These are phyloP conservation scores for Nitzschia putrida DNA, from an alignment of 108 stramenopile species.

Conservation along the genomic window DNA sequence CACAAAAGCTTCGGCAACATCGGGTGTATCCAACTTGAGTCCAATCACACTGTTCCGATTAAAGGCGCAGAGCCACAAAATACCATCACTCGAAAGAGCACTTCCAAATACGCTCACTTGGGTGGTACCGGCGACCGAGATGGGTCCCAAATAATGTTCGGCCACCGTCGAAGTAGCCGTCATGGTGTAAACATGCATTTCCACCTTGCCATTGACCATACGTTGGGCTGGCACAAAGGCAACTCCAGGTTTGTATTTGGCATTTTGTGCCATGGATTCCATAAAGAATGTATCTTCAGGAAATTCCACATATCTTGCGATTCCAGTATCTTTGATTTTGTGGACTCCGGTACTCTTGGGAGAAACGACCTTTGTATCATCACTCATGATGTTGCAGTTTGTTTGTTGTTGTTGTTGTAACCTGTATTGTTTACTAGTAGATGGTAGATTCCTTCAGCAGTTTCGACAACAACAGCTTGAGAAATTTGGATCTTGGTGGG, in stretches of 20 bases:
- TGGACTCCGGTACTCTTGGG: neutral
- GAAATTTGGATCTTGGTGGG: too few species aligned
- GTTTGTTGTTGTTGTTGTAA: too few species aligned
- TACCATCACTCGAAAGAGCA: constrained; percentile 4
- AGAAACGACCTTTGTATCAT: neutral
- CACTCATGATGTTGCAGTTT: too few species aligned
- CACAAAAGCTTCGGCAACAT: neutral
- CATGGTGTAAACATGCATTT: neutral
- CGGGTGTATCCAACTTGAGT: neutral
- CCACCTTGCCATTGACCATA: neutral
- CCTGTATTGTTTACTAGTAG: neutral
- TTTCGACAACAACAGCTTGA: too few species aligned
- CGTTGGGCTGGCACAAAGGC: constrained; percentile 7
- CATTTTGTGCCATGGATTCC: constrained; percentile 12
- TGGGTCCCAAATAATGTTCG: neutral
- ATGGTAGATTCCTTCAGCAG: too few species aligned
- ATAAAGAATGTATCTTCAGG: constrained; percentile 13
- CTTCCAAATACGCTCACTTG: neutral
- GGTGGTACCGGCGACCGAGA: neutral
- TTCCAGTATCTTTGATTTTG: neutral
- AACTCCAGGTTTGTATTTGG: constrained; percentile 1
- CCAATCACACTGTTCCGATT: constrained; percentile 7
- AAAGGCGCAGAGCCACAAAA: neutral
- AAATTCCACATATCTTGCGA: constrained; percentile 3
- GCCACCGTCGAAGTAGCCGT: neutral